phyloP scores from a whole-genome alignment of 768 basidiomycete genomes.

The Pholiota molesta region DNA sequence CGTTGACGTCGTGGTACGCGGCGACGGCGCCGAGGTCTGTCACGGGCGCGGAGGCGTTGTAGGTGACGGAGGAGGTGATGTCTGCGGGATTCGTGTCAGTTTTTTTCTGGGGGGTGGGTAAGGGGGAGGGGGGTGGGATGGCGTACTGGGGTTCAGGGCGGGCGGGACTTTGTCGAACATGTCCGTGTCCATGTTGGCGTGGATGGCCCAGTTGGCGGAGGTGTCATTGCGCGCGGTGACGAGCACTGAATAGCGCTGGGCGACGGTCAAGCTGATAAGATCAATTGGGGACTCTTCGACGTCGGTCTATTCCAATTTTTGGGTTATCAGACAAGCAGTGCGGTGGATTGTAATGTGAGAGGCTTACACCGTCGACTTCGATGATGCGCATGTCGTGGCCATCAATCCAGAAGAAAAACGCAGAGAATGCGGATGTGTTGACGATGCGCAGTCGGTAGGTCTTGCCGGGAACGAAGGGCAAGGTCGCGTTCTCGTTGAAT shows the following conservation, averaged over 20 bases:
- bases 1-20: constrained; percentile 64
- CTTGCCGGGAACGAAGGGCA: constrained; percentile 85
- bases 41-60: constrained; percentile 53
- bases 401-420: constrained; percentile 89
- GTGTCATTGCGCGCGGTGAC: constrained; percentile 91
- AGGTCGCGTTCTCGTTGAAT: constrained; percentile 85
- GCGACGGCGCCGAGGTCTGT: constrained; percentile 57
- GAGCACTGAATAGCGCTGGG: constrained; percentile 92
- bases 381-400: constrained; percentile 86
- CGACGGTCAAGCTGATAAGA: constrained; percentile 74
- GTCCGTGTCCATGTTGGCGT: constrained; percentile 85
- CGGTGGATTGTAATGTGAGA: neutral
- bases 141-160: constrained; percentile 73
- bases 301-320: constrained; percentile 61
- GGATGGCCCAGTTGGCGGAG: constrained; percentile 82
- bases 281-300: constrained; percentile 74
- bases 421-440: constrained; percentile 76
- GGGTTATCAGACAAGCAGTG: neutral
- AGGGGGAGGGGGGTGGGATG: neutral
- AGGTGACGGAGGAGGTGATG: constrained; percentile 82
- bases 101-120: neutral
- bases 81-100: constrained; percentile 43
- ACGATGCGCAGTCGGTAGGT: constrained; percentile 89
- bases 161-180: constrained; percentile 90
- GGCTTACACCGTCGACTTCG: constrained; percentile 79